Base-by-base conservation (phyloP, 2,329 filamentous ascomycete species). In the Microcyclospora tardicrescens region DNA sequence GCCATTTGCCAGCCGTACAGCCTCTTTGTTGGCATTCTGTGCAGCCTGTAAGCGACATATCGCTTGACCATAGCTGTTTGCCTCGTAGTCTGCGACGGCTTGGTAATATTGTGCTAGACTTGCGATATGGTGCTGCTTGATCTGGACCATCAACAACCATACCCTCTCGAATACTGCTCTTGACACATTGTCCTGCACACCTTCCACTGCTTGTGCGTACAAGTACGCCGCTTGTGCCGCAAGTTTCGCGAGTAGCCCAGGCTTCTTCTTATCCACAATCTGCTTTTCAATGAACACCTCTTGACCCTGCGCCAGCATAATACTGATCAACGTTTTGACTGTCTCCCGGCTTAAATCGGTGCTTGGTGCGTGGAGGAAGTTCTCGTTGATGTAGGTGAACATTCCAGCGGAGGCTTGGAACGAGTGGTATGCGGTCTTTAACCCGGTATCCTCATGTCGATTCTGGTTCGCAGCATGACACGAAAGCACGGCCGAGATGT, bases 371-470 rank as follows among this genome's bases (percentile, higher is more conserved):
- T 98, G 91, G 28, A 98, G 69, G 59, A 98, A 98, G 65, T 98
- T 98, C 65, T 98, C 91, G 63, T 98, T 98, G 67, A 98, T 98
- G 56, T 98, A 98, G 38, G 89, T 96, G 62, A 96, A 98, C 91
- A 98, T 98, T 66, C 91, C 91, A 9, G 91, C 91, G 6, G 89
- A 87, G 31, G 91, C 91, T 62, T 98, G 91, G 66, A 96, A 96
- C 14, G 87, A 95, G 62, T 98, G 89, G 59, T 96, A 98, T 13
- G 91, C 85, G 11, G 86, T 89, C 66, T 98, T 98, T 58, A 96
- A 74, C 28, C 89, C 89, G 5, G 82, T 74, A 56, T 98, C 91
- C 58, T 96, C 87, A 47, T 83, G 82, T 36, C 91, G 79, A 51
- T 91, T 87, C 64, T 98, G 93, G 56, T 84, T 75, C 33, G 89